Conservation (phyloP, 2,329 filamentous ascomycete genomes). For the Penicillium expansum region DNA sequence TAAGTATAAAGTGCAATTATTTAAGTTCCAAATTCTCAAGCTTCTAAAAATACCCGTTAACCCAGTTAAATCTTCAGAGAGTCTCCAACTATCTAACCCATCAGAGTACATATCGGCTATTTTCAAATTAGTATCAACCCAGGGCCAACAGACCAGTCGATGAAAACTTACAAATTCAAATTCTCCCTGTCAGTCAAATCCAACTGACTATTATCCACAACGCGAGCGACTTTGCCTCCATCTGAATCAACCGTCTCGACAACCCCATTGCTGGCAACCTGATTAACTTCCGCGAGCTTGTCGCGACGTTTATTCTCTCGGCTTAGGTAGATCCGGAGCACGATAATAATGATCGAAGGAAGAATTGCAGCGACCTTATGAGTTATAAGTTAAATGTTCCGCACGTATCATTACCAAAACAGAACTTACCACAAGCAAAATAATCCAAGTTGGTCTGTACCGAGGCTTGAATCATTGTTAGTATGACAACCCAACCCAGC, state of each 20-base stretch:
- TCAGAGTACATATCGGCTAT: slow-evolving; percentile 4
- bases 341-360: slow-evolving; percentile 41
- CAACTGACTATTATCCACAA: slow-evolving; percentile 39
- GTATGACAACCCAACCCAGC: neutral
- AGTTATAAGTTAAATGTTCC: slow-evolving; percentile 29
- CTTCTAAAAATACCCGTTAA: too few relatives aligned
- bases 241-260: slow-evolving; percentile 24
- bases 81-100: neutral
- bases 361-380: slow-evolving; percentile 39
- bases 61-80: too few relatives aligned
- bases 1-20: neutral
- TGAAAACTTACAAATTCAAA: slow-evolving; percentile 20
- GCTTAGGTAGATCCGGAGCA: slow-evolving; percentile 41
- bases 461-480: slow-evolving; percentile 11
- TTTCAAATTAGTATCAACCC: neutral
- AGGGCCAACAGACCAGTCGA: neutral
- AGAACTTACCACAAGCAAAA: slow-evolving; percentile 27
- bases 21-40: neutral
- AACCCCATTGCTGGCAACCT: slow-evolving; percentile 26
- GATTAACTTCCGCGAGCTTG: slow-evolving; percentile 17
- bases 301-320: slow-evolving; percentile 44
- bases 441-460: slow-evolving; percentile 24
- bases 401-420: slow-evolving; percentile 27
- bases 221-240: slow-evolving; percentile 28
- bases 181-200: slow-evolving; percentile 41